These are phyloP conservation scores for Kernera saxatilis DNA, from an alignment of 345 rosid genomes.

Conservation along the genomic window DNA sequence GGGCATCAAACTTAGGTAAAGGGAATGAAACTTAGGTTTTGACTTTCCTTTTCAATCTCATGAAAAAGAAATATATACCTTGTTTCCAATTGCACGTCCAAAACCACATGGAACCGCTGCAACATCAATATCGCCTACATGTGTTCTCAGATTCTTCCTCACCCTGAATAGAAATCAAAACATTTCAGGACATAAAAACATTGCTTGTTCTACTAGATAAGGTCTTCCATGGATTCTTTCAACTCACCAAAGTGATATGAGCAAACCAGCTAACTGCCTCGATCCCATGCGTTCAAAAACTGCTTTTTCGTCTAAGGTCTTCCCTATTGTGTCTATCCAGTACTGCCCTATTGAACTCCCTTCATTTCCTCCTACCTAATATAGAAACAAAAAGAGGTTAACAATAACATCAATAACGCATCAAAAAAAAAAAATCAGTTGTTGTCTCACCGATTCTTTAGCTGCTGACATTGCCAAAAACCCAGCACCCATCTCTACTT, in stretches of 20 bases:
- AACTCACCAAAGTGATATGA: constrained; percentile 86
- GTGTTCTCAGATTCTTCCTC: constrained; percentile 79
- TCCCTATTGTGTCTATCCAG: constrained; percentile 94
- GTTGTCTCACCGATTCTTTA: constrained; percentile 85
- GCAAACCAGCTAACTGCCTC: constrained; percentile 91
- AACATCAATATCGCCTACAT: constrained; percentile 95
- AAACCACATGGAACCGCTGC: constrained; percentile 99
- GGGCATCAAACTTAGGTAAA: background rate
- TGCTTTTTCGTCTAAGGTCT: constrained; percentile 70
- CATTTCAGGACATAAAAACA: background rate
- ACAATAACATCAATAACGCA: background rate
- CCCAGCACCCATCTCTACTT: constrained; percentile 99
- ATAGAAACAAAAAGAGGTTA: constrained; percentile 21
- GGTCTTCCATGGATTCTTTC: background rate
- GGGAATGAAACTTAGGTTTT: background rate
- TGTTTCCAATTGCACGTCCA: constrained; percentile 98
- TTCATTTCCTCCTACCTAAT: constrained; percentile 98
- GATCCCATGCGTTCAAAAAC: constrained; percentile 98
- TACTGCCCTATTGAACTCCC: constrained; percentile 91
- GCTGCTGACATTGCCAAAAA: constrained; percentile 99
- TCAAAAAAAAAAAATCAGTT: background rate
- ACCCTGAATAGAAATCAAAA: constrained; percentile 51
- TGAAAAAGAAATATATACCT: constrained; percentile 38
- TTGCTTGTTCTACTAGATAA: background rate
- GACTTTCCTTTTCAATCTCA: background rate